Base-by-base conservation (phyloP, 495 filamentous ascomycete genomes). In the Jackrogersella minutella region DNA sequence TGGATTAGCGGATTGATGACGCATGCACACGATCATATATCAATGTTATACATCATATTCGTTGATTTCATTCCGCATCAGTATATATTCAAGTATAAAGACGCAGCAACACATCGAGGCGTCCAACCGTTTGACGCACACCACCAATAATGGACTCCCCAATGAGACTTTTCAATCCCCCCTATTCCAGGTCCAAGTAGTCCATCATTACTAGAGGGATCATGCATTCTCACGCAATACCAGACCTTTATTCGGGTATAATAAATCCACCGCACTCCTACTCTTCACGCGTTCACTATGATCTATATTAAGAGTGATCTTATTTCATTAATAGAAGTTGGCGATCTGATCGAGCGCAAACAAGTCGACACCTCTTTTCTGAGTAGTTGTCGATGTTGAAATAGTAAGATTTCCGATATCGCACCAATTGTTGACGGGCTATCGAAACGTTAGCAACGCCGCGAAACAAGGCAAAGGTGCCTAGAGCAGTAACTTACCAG, bases 341-440 rank as follows among this genome's bases (percentile, higher is more conserved):
- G 66, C 61, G 3, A 64, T 36, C 21, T 58, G 61, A 30, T 69
- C 57, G 11, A 69, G 61, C 24, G 62, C 40, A 54, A 63, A 57
- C n/a, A 69, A 19, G 13, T 61, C 61, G 39, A 69, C 37, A 17
- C 66, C 54, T 14, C 66, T 57, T 28, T 54, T 50, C 21, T 19
- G 22, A 13, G 49, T 21, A 22, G 28, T 36, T 21, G 62, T 11
- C 17, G 62, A 22, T 2, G 66, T 69, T 19, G 64, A 57, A 30
- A 69, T 69, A 7, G 66, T 64, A n/a, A 69, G 30, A 22, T 84
- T 85, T 40, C 88, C 88, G 28, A 89, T 83, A 36, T 91, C 81
- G 72, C 91, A 96, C 92, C 92, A 94, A 63, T 87, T 83, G 58
- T 88, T 90, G 56, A 93, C 81, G 37, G 88, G 87, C 88, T 92